These are phyloP conservation scores for Dionaea muscipula DNA, from an alignment of 179 eudicot genomes.

Conservation along the genomic window DNA sequence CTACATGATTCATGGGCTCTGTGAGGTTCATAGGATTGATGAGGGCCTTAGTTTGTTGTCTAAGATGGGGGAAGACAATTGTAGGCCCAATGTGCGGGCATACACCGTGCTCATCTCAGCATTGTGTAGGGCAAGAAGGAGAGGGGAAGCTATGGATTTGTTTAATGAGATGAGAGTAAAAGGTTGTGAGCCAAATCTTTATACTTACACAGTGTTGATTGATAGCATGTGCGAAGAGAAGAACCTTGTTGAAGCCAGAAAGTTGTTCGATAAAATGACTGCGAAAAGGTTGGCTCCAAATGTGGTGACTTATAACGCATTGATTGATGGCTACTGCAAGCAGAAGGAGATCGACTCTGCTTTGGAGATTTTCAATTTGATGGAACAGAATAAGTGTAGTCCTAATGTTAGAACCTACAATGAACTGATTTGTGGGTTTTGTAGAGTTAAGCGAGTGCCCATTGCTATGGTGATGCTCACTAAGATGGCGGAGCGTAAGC, in stretches of 20 bases:
- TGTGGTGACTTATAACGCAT: slow-evolving; percentile 45
- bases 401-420: slow-evolving; percentile 49
- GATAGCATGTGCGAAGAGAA: slow-evolving; percentile 32
- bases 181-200: slow-evolving; percentile 45
- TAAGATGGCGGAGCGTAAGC: slow-evolving; percentile 35
- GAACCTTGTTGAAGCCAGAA: slow-evolving; percentile 39
- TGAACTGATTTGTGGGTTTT: slow-evolving; percentile 45
- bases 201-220: slow-evolving; percentile 46
- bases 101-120: slow-evolving; percentile 42
- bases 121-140: slow-evolving; percentile 34
- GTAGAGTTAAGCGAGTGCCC: slow-evolving; percentile 30
- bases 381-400: slow-evolving; percentile 31
- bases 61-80: slow-evolving; percentile 37
- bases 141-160: slow-evolving; percentile 30
- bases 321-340: slow-evolving; percentile 52
- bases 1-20: slow-evolving; percentile 47
- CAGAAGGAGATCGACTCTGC: slow-evolving; percentile 42
- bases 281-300: slow-evolving; percentile 31
- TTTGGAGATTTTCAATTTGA: slow-evolving; percentile 23
- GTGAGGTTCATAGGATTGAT: slow-evolving; percentile 37
- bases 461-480: slow-evolving; percentile 42
- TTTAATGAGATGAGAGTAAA: slow-evolving; percentile 37
- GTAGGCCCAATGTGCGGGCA: slow-evolving; percentile 41
- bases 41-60: slow-evolving; percentile 35
- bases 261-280: slow-evolving; percentile 21